Conservation (phyloP, 2,329 filamentous ascomycete species). For the Venturia aucupariae region DNA sequence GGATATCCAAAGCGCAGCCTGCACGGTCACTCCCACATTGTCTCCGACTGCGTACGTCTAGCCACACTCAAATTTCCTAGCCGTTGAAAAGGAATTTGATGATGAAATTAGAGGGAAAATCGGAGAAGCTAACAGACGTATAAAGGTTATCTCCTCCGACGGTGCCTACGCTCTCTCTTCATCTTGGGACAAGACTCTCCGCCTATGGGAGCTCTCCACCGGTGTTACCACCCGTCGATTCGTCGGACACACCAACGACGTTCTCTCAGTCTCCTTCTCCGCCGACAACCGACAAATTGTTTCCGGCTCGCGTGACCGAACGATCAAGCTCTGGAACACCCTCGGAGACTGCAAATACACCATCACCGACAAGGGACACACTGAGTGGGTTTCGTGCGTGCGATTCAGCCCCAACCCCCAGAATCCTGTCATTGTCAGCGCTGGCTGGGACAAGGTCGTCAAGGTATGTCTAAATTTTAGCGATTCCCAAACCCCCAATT, state of each 20-base stretch:
- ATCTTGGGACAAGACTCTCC: conserved; percentile 99
- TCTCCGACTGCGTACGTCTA: conserved; percentile 94
- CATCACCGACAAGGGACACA: conserved; percentile 99
- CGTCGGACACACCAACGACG: conserved; percentile 98
- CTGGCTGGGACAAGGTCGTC: conserved; percentile 99
- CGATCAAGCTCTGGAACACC: conserved; percentile 99
- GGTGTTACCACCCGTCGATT: conserved; percentile 97
- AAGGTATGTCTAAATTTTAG: conserved; percentile 63
- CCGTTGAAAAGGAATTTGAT: not conserved
- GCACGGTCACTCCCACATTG: conserved; percentile 98
- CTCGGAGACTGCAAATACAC: conserved; percentile 99
- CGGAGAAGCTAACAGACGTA: conserved; percentile 14
- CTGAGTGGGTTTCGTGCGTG: conserved; percentile 99
- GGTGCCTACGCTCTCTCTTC: conserved; percentile 97
- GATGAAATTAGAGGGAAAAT: conserved; percentile 12
- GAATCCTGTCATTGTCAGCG: conserved; percentile 98
- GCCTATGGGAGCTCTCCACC: conserved; percentile 96
- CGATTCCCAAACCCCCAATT: conserved; percentile 1
- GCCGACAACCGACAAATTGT: conserved; percentile 99
- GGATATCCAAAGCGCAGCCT: conserved; percentile 99
- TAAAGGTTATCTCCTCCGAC: conserved; percentile 95
- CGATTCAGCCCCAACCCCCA: conserved; percentile 99
- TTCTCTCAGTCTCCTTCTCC: conserved; percentile 99
- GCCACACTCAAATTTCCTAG: conserved; percentile 13
- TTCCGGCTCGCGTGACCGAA: conserved; percentile 93